Base-by-base conservation (phyloP, 192 early-diverging fungal species). In the Mortierella antarctica region DNA sequence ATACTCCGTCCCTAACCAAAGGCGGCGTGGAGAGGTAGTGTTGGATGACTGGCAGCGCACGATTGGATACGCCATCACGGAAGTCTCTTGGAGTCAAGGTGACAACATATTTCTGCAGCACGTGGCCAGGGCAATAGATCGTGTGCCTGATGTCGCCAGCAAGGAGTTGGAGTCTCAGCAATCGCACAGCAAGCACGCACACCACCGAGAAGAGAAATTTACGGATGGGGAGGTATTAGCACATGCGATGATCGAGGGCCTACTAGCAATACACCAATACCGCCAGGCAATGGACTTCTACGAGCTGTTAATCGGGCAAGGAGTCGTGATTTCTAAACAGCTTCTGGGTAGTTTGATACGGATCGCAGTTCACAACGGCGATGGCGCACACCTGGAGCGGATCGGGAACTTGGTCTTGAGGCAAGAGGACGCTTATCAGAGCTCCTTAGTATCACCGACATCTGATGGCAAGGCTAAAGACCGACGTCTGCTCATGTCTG, bases 331-430 rank as follows among this genome's bases (percentile, higher is more conserved):
- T 53, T 59, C 64, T 0, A 9, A 14, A 17, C 42, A 60, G 41
- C n/a, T 64, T 15, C 13, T 80, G 0, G 58, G 53, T 15, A 62
- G 46, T 8, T 46, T 80, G 56, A 39, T 80, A 48, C 70, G 60
- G 1, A 39, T 72, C 8, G 77, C 70, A 0, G 65, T 72, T 5
- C 11, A 23, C 14, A 14, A n/a, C 5, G 31, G 41, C 0, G 77
- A 80, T 57, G 65, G 58, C 5, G 18, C 23, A 4, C 58, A 64
- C 20, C 7, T 80, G 23, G 77, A 80, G 41, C 31, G 64, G 21
- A 72, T 80, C 57, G 77, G 77, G 0, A 56, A 57, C 39, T 67
- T 72, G 70, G 13, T 80, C 13, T 7, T 80, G n/a, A 50, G 61
- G 10, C 60, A 55, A 5, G 69, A 80, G 41, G 39, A 57, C 13